Evolutionary conservation across 441 rosid genomes (phyloP), one percentile per base, ranked within the genome.

Genomic region (Viola pubescens): DNA sequence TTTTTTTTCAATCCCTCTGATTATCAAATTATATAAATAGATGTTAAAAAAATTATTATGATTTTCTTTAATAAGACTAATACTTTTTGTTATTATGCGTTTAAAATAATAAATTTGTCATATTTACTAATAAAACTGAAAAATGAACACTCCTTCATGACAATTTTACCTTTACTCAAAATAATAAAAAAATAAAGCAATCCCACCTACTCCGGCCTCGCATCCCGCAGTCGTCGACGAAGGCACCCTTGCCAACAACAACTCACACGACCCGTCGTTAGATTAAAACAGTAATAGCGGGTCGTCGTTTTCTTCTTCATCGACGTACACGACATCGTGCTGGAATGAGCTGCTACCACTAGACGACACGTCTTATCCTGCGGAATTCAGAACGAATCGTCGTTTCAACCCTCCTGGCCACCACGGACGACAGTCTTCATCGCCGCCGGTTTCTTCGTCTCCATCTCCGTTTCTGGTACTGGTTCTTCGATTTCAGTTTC

Each of bases 291-390:
- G 54, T 10, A 16, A 52, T 34, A 9, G 37, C 56, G 56, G 37
- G 12, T 4, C 37, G 56, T 52, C 56, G 56, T 52, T 52, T 52
- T 52, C 41, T 26, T 7, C 56, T 10, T 34, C 37, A 7, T 10
- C 9, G 56, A 11, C 4, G 10, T 40, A 52, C 56, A 26, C 56
- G 56, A 8, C 56, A 40, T 7, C 3, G 49, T 26, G 6, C n/a
- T 26, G 12, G 3, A 8, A 52, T 19, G 12, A 52, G 6, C 4
- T 8, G 40, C 49, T 12, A 34, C 5, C 6, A 9, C 37, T 9
- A 52, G 11, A 52, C 56, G 56, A 52, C 56, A 40, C n/a, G 56
- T 52, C 56, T 52, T 52, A 52, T 52, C 37, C 34, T 26, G 34
- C 34, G 34, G 5, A 9, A 52, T 26, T 34, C 39, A 52, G 56